phyloP scores from a whole-genome alignment of 129 eudicot species.

The Silybum marianum region DNA sequence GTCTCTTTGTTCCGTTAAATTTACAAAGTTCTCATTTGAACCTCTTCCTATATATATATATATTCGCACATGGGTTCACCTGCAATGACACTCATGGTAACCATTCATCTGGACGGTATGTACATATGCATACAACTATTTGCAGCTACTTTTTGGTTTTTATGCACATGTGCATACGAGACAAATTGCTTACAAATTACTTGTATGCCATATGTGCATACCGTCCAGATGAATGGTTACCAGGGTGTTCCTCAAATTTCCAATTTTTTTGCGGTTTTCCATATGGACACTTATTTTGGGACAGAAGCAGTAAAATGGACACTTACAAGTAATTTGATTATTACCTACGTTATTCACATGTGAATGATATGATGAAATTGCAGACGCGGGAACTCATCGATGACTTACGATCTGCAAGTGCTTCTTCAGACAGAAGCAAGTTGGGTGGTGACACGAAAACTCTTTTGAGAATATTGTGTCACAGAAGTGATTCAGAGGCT shows the following conservation, averaged over 20 bases:
- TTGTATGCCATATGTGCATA: no score
- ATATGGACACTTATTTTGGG: not conserved
- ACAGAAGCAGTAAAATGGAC: not conserved
- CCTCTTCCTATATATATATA: not conserved
- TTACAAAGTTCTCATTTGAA: no score
- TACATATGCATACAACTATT: no score
- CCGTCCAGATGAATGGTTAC: no score
- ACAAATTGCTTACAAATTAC: no score
- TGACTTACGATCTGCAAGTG: constrained; percentile 76
- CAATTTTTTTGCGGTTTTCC: no score
- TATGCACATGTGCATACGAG: no score
- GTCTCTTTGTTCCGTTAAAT: no score
- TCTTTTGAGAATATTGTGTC: constrained; percentile 79
- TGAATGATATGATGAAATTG: constrained; percentile 24
- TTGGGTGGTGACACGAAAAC: constrained; percentile 88
- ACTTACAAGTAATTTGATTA: not conserved
- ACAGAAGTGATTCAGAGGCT: constrained; percentile 87
- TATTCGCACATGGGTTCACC: not conserved
- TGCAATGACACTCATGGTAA: no score
- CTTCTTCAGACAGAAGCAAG: constrained; percentile 59
- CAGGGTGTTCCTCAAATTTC: no score
- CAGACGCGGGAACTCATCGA: constrained; percentile 94
- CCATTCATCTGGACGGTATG: no score
- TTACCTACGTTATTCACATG: not conserved
- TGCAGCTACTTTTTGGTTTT: no score